Conservation (phyloP, 2,329 filamentous ascomycete species). For the Monosporascus sp. region DNA sequence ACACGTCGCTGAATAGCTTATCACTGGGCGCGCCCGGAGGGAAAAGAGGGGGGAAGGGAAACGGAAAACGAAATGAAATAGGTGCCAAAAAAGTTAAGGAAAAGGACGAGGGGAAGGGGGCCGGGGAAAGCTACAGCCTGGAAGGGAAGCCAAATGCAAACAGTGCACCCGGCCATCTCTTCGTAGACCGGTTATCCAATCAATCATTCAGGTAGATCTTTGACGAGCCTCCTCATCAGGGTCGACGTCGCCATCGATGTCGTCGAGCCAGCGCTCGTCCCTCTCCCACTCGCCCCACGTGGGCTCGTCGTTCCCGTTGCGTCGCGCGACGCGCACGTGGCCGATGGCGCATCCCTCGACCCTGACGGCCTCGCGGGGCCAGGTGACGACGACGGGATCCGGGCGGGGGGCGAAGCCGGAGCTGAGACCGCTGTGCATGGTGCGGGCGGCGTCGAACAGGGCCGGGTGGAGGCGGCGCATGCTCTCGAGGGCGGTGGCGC, state of each 20-base stretch:
- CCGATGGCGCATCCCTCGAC: conserved; percentile 38
- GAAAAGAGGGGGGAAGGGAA: no score
- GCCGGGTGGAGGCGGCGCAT: conserved; percentile 36
- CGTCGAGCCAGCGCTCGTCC: conserved; percentile 23
- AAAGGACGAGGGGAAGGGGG: no score
- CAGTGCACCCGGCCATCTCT: no score
- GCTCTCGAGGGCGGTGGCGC: conserved; percentile 46
- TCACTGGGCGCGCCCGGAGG: no score
- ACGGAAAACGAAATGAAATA: no score
- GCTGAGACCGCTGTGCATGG: conserved; percentile 26
- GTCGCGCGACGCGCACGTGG: conserved; percentile 37
- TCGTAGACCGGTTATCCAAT: no score
- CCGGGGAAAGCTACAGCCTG: no score
- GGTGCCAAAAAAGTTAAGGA: no score
- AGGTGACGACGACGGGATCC: conserved; percentile 33
- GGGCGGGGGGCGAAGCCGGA: conserved; percentile 23
- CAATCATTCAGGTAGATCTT: no score
- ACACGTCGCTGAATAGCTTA: no score
- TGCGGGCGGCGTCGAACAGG: conserved; percentile 21
- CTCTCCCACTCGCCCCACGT: conserved; percentile 49
- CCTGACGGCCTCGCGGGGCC: conserved; percentile 39
- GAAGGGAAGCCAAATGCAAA: no score
- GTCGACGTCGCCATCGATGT: background rate
- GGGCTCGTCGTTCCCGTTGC: conserved; percentile 52
- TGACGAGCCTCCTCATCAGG: no score